Evolutionary conservation across 2,329 filamentous ascomycete species (phyloP).

Genomic region (Trichoderma brevicompactum): DNA sequence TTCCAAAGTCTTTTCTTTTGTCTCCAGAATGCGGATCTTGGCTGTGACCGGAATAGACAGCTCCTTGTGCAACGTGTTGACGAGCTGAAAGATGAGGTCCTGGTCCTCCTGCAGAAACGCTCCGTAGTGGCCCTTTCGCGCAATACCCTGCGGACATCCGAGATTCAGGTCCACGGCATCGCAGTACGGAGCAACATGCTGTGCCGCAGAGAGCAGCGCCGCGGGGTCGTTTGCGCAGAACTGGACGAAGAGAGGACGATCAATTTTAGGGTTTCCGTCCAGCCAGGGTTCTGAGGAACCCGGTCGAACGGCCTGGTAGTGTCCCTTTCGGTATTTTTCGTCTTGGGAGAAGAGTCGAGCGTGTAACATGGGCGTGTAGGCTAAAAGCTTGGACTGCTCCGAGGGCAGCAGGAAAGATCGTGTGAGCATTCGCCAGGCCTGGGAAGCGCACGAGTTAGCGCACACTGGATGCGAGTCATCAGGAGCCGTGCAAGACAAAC

Average conservation of each 20-base stretch:
- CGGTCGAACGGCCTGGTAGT: constrained; percentile 72
- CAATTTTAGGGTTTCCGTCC: constrained; percentile 83
- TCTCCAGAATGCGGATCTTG: constrained; percentile 90
- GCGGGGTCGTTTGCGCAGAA: constrained; percentile 91
- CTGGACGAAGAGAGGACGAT: constrained; percentile 91
- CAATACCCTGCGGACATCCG: constrained; percentile 95
- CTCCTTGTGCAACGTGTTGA: constrained; percentile 78
- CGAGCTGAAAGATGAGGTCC: constrained; percentile 78
- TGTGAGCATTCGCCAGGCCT: constrained; percentile 98
- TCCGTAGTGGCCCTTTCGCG: constrained; percentile 86
- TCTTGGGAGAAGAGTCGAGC: constrained; percentile 83
- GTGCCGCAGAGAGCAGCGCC: constrained; percentile 78
- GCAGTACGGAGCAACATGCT: constrained; percentile 80
- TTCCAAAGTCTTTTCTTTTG: constrained; percentile 79
- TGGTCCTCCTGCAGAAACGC: constrained; percentile 95
- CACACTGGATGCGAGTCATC: not conserved
- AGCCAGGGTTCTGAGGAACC: constrained; percentile 59
- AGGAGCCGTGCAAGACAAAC: constrained; percentile 56
- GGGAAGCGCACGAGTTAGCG: constrained; percentile 22
- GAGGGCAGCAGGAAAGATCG: constrained; percentile 81
- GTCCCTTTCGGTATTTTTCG: constrained; percentile 73
- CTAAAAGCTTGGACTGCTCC: constrained; percentile 69
- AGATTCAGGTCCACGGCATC: constrained; percentile 96
- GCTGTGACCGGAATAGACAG: constrained; percentile 87
- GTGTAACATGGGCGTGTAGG: constrained; percentile 96